Evolutionary conservation across 2,329 filamentous ascomycete genomes (phyloP), one percentile per base, ranked within the genome.

Genomic region (Aspergillus flavus): DNA sequence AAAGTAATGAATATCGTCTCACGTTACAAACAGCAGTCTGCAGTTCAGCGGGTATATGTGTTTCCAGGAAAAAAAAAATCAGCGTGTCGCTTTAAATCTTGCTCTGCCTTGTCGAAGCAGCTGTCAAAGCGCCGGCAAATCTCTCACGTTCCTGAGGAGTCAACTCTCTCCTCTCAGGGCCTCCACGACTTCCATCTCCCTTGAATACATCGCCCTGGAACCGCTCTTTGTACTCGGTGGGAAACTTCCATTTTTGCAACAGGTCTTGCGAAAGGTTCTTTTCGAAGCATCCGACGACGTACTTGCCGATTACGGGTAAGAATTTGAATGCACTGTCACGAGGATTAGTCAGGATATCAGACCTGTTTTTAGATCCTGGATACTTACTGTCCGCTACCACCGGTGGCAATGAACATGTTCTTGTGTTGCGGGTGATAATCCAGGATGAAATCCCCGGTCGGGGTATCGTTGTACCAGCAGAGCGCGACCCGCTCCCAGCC

Each of bases 391-490:
- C 72, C 73, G 50, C 68, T 75, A 5, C 72, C 73, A 9, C 72
- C 73, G 1, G 70, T 72, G 1, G 70, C 71, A 50, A 75, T 67
- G 46, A 75, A 74, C 43, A 75, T 45, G 19, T 73, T 74, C 55
- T 66, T 75, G 75, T 84, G 85, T 11, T 82, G 78, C 0, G 89
- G 89, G 68, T 91, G 88, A 74, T 87, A 88, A 70, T 89, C 86
- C 63, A 91, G 82, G 56, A 92, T 80, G 78, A 90, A 92, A 70
- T 91, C 87, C 6, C 85, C 89, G 3, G 85, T 87, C 2, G 85
- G 82, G 28, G 89, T 91, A 72, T 91, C 89, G 2, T 86, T 86
- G 72, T 92, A 91, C 89, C 89, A 91, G 78, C 89, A 92, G 36
- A 91, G 74, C 16, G 86, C 81, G 1, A 84, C 86, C 59, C 81